Evolutionary conservation across 441 rosid genomes (phyloP).

Genomic region (Adansonia grandidieri): DNA sequence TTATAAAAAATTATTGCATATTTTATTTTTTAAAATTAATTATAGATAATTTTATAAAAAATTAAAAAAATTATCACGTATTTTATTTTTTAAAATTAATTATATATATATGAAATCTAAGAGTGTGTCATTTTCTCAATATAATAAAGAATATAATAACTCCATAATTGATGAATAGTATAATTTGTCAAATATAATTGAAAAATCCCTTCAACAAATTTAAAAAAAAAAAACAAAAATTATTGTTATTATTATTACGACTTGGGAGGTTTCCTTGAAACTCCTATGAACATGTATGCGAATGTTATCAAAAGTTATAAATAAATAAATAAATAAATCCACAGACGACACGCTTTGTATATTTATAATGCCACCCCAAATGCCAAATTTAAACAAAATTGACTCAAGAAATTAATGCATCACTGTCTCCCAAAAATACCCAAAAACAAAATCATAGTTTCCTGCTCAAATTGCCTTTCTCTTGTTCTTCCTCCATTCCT

Average conservation of each 20-base stretch:
- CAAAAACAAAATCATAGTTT: background rate
- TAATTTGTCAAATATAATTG: background rate
- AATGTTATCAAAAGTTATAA: background rate
- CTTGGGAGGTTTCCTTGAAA: background rate
- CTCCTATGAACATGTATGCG: background rate
- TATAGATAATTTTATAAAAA: too few relatives aligned
- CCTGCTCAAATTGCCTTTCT: background rate
- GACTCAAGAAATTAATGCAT: background rate
- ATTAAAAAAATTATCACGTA: too few relatives aligned
- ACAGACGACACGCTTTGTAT: constrained; percentile 9
- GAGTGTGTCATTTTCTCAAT: too few relatives aligned
- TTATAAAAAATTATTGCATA: too few relatives aligned
- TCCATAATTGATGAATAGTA: too few relatives aligned
- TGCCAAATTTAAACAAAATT: background rate
- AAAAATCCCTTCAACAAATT: background rate
- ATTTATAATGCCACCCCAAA: background rate
- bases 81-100: too few relatives aligned
- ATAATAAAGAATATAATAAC: too few relatives aligned
- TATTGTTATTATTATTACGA: background rate
- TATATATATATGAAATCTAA: too few relatives aligned
- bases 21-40: too few relatives aligned
- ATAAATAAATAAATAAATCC: background rate
- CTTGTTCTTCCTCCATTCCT: background rate
- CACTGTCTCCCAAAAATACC: background rate
- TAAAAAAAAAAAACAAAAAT: background rate